phyloP scores from a whole-genome alignment of 2,329 filamentous ascomycete species.

The Pestalotiopsis sp. region DNA sequence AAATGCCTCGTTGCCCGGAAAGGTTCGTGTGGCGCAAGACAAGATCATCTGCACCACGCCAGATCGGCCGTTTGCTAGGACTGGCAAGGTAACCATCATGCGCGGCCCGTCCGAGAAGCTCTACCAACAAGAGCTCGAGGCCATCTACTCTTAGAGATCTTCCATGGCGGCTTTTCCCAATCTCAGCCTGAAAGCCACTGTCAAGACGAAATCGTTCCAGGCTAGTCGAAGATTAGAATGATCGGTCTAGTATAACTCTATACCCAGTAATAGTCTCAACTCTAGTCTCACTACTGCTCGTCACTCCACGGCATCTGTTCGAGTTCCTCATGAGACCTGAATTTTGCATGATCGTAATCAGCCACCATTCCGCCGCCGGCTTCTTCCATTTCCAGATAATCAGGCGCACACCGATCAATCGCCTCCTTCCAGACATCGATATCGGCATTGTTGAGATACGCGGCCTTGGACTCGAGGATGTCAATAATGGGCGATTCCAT shows the following conservation, averaged over 20 bases:
- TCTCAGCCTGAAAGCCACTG: background rate
- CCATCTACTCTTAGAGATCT: constrained; percentile 13
- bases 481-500: background rate
- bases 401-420: constrained; percentile 4
- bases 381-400: constrained; percentile 1
- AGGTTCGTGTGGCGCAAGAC: constrained; percentile 18
- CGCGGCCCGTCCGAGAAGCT: constrained; percentile 19
- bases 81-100: constrained; percentile 22
- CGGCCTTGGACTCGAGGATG: constrained; percentile 2
- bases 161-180: background rate
- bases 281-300: background rate
- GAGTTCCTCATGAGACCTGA: constrained; percentile 1
- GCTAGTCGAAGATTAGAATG: too few species aligned
- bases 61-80: constrained; percentile 21
- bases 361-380: background rate
- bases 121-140: constrained; percentile 21
- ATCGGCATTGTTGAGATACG: constrained; percentile 3
- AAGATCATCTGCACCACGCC: constrained; percentile 18
- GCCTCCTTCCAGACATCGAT: background rate
- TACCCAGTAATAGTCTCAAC: background rate
- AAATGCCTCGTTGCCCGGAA: constrained; percentile 14
- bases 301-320: constrained; percentile 2
- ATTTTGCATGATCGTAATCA: background rate
- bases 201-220: background rate
- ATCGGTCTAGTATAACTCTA: background rate